Conservation (phyloP, 306 rosid genomes). For the Casuarina cunninghamiana region DNA sequence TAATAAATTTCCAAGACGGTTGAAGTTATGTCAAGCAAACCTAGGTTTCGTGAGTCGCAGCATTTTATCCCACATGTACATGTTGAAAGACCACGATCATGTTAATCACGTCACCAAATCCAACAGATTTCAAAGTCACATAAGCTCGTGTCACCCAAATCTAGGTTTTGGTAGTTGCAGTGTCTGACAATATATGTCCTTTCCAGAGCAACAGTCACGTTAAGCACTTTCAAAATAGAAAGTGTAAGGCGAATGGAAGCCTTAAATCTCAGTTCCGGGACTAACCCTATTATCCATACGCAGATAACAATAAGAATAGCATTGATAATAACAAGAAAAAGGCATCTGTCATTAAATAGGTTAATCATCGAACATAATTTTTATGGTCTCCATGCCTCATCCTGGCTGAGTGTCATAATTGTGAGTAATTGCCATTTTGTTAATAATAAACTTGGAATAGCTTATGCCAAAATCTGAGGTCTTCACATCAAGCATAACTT, state of each 20-base stretch:
- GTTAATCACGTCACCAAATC: neutral
- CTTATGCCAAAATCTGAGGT: neutral
- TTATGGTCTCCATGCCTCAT: neutral
- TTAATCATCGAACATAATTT: neutral
- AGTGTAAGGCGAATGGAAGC: neutral
- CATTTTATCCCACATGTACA: neutral
- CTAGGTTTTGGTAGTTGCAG: neutral
- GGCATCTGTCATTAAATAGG: neutral
- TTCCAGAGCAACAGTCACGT: neutral
- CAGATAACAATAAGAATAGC: too few relatives aligned
- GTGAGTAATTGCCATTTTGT: neutral
- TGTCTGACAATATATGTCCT: neutral
- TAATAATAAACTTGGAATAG: neutral
- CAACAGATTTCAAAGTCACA: neutral
- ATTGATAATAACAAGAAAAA: neutral
- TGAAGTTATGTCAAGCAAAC: neutral
- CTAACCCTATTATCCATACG: neutral
- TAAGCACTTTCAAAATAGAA: neutral
- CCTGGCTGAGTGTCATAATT: too few relatives aligned
- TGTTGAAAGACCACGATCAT: neutral
- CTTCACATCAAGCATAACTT: too few relatives aligned
- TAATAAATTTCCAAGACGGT: neutral
- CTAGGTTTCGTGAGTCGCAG: neutral
- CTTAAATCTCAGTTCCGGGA: neutral
- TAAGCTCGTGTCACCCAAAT: neutral